Conservation (phyloP, 805 yeast species). For the Metschnikowia rubicola region DNA sequence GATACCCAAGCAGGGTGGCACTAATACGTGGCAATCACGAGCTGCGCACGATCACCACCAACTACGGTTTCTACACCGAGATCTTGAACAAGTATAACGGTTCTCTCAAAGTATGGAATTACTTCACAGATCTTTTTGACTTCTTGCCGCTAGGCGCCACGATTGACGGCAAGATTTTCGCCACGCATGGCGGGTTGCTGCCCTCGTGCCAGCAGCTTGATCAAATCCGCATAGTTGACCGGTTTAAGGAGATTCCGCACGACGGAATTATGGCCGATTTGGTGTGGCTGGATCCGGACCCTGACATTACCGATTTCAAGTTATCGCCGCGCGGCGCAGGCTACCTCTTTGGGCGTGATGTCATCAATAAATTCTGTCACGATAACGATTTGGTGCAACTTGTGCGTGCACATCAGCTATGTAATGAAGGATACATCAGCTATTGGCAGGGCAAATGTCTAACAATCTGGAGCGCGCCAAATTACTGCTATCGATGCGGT, state of each 20-base stretch:
- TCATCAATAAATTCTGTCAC: constrained; percentile 80
- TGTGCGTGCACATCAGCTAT: constrained; percentile 91
- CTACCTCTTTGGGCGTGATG: constrained; percentile 88
- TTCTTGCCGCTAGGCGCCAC: constrained; percentile 63
- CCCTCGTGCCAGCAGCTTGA: constrained; percentile 94
- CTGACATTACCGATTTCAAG: constrained; percentile 69
- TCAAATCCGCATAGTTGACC: constrained; percentile 83
- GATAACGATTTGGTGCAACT: constrained; percentile 78
- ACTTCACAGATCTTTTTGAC: constrained; percentile 91
- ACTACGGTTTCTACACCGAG: constrained; percentile 95
- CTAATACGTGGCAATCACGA: constrained; percentile 95
- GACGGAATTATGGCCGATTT: constrained; percentile 99
- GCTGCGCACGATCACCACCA: constrained; percentile 92
- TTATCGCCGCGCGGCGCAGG: constrained; percentile 97
- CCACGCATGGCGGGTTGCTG: constrained; percentile 95
- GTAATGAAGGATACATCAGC: constrained; percentile 93
- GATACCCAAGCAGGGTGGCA: constrained; percentile 81
- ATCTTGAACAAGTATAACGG: constrained; percentile 85
- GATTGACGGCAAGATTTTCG: constrained; percentile 84
- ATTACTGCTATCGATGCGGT: constrained; percentile 95
- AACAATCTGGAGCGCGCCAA: constrained; percentile 99
- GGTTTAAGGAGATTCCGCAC: constrained; percentile 94
- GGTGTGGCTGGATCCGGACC: constrained; percentile 97
- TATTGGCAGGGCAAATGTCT: constrained; percentile 87
- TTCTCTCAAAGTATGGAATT: constrained; percentile 71